Base-by-base conservation (phyloP, 805 yeast species). In the Osmozyma mogii region DNA sequence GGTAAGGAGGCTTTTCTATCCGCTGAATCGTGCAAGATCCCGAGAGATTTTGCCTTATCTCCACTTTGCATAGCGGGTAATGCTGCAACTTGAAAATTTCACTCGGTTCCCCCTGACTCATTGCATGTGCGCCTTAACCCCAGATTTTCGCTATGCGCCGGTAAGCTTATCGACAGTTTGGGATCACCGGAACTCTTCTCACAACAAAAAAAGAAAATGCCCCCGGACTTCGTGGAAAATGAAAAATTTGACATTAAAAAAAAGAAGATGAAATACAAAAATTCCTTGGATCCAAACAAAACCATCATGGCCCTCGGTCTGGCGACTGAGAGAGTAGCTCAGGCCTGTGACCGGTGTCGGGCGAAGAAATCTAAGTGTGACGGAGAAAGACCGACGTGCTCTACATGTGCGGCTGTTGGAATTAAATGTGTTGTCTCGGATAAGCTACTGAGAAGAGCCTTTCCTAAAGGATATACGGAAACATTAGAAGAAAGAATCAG, bases 401-500 rank as follows among this genome's bases (percentile, higher is more conserved):
- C 89, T 0, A 80, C 82, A 36, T 87, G 96, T 61, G 77, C 75
- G 9, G 68, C 76, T 5, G 92, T 84, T 3, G 96, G 95, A 3
- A 70, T 87, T 34, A 89, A 84, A 39, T 87, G 96, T 54, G 79
- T 79, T 33, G 81, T 84, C n/a, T 77, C 88, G 11, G 95, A 87
- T 49, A 79, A 80, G 43, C 62, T 87, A n/a, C 72, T 88, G 1
- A 68, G 96, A 34, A 65, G 88, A 38, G 89, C 95, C 0, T 87
- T 79, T 46, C 96, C 96, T 0, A 68, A 94, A 49, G 96, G 96
- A 0, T 87, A 87, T 46, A 87, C 96, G 0, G 96, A 87, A 55
- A 78, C 87, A 2, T 54, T 87, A 31, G 96, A 87, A 50, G 94
- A 84, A 47, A 63, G 95, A 29, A 78, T 87, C n/a, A 64, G 95